Evolutionary conservation across 139 green algal species (phyloP), one percentile per base, ranked within the genome.

Genomic region (Pleodorina starrii): DNA sequence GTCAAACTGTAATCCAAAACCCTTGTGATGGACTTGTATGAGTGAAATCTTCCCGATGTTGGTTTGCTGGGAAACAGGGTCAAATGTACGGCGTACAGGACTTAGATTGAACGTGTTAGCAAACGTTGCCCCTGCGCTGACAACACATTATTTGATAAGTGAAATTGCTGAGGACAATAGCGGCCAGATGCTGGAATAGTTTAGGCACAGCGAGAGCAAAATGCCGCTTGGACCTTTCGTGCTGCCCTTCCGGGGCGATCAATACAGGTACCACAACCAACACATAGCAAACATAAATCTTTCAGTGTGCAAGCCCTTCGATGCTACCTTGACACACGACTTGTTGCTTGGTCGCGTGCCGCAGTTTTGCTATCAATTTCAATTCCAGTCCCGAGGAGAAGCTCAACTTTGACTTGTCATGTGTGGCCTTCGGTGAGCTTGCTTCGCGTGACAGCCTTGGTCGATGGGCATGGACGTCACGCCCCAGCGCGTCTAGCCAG

Each of bases 211-310:
- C 43, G 44, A 66, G 27, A 80, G 40, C 2, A 51, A 44, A 51
- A 88, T 88, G 83, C 5, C 83, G 66, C 83, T 88, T 0, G 60
- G 85, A 43, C 88, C 88, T 17, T 74, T 93, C 12, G 88, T 91
- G 2, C 73, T 94, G 23, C 91, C 88, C 10, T 94, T 94, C 51
- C 79, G 91, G 29, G 91, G 91, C 29, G 88, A 94, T 29, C 91
- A 94, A 68, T 92, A 92, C 80, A 94, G 91, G 91, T 91, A 35
- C 44, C 43, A 69, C n/a, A n/a, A 35, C 1, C 19, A 19, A 48
- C 43, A 16, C 38, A 79, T 57, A 57, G n/a, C n/a, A n/a, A n/a
- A n/a, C n/a, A n/a, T n/a, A n/a, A n/a, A n/a, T n/a, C n/a, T n/a
- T n/a, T n/a, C n/a, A n/a, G n/a, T n/a, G n/a, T n/a, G n/a, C n/a